phyloP scores from a whole-genome alignment of 331 rosid genomes.

The Malus hybrid region DNA sequence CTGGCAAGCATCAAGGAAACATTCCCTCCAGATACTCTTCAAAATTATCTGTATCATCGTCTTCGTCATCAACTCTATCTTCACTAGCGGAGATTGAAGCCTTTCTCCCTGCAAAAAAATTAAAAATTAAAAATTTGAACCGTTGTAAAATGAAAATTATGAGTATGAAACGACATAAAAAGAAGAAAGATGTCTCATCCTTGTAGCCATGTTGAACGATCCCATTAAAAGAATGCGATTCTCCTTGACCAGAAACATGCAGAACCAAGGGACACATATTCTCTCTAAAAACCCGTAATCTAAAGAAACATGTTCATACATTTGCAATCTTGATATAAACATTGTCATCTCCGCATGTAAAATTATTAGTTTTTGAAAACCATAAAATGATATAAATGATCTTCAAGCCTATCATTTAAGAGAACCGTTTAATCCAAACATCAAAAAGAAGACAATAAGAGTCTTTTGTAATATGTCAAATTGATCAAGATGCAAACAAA shows the following conservation, averaged over 20 bases:
- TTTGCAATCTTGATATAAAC: background rate
- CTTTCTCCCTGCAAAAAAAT: slow-evolving; percentile 43
- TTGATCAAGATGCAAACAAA: background rate
- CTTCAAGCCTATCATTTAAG: no score
- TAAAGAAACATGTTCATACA: background rate
- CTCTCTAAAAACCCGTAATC: background rate
- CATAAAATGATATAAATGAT: background rate
- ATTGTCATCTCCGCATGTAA: background rate
- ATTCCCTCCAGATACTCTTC: slow-evolving; percentile 79
- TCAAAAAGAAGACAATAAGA: background rate
- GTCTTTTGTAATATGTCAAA: no score
- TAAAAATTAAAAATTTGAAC: background rate
- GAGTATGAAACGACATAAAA: background rate
- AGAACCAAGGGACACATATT: no score
- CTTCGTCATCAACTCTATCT: slow-evolving; percentile 25
- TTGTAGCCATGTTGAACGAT: background rate
- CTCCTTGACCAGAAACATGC: background rate
- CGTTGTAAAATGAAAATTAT: background rate
- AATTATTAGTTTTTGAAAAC: background rate
- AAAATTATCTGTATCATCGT: slow-evolving; percentile 22
- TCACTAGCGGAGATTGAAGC: slow-evolving; percentile 38
- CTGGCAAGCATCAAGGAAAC: slow-evolving; percentile 54
- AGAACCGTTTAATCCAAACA: slow-evolving; percentile 6
- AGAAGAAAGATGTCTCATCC: background rate
- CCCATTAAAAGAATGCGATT: background rate